Evolutionary conservation across 768 basidiomycete species (phyloP), one percentile per base, ranked within the genome.

Genomic region (Amanita polypyramis): DNA sequence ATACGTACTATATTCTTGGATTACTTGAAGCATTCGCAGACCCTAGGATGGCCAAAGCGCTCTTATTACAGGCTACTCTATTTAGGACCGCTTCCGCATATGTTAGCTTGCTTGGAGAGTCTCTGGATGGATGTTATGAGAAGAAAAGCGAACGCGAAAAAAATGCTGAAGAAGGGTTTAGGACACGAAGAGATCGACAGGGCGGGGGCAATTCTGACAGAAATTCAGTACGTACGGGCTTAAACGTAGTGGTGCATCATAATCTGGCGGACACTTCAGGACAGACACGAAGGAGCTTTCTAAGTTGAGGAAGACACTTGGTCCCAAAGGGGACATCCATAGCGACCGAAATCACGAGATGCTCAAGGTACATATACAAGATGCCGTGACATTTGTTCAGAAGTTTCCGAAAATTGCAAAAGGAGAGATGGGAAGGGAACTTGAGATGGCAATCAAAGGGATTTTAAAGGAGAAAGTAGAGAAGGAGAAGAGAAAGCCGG

Each of bases 51-150:
- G 68, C 30, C 50, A 29, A 47, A 45, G 20, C 54, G 51, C 5
- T 29, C 49, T 4, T 51, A 47, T 14, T 74, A 77, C 50, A 63
- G 62, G 11, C 47, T 56, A 0, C 56, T 70, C 11, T 73, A 68
- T 53, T 55, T 63, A 5, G 64, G 65, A 1, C 63, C 64, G 35
- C 58, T 76, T 6, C 70, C 73, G 1, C 68, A 64, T 43, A 52
- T 75, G 23, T 56, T 73, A 2, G 51, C 69, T 2, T 72, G 66
- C 51, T 60, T 76, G 23, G 67, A 75, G 40, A 45, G 56, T n/a
- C 55, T 59, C 17, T 56, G 64, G 9, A 32, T 54, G 1, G 21
- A 58, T 15, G 52, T 63, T 6, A 34, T 56, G 33, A 42, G 55
- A 14, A 51, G 57, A 43, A 73, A 73, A 58, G 49, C 15, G 5